Conservation (phyloP, 768 basidiomycete species). For the Crepidotus variabilis region DNA sequence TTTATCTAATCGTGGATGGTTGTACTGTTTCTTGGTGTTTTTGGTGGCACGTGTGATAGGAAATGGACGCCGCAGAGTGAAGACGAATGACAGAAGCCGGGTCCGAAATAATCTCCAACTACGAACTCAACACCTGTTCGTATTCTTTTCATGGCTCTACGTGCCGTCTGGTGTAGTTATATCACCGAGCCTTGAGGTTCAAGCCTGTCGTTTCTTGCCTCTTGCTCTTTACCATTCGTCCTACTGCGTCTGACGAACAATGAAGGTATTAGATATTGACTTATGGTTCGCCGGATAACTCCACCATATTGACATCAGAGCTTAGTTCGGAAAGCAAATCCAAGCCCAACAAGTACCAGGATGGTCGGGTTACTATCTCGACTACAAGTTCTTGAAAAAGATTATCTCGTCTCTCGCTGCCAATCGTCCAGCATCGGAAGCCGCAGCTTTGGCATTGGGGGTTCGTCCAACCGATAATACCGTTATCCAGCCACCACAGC, state of each 20-base stretch:
- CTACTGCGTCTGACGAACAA: constrained; percentile 12
- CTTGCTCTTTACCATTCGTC: constrained; percentile 6
- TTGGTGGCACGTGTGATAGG: neutral
- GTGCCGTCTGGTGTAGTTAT: constrained; percentile 17
- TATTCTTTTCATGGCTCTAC: constrained; percentile 18
- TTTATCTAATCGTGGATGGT: neutral
- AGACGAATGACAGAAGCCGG: constrained; percentile 3
- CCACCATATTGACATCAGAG: constrained; percentile 7
- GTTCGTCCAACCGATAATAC: constrained; percentile 54
- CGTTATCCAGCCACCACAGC: constrained; percentile 28
- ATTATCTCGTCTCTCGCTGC: constrained; percentile 94
- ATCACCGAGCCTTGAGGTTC: constrained; percentile 21
- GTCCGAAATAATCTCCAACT: constrained; percentile 11
- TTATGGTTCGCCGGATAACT: constrained; percentile 4
- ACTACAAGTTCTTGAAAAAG: constrained; percentile 98
- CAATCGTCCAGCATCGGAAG: constrained; percentile 87
- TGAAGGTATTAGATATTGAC: constrained; percentile 29
- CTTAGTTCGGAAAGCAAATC: constrained; percentile 97
- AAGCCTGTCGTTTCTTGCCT: constrained; percentile 5
- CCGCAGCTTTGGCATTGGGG: constrained; percentile 80
- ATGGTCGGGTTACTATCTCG: constrained; percentile 93
- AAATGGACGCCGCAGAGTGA: neutral
- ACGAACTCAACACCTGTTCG: neutral
- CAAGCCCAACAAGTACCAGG: constrained; percentile 95
- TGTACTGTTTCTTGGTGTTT: neutral